Base-by-base conservation (phyloP, 108 stramenopile species). In the Pseudonitzschia pungens region DNA sequence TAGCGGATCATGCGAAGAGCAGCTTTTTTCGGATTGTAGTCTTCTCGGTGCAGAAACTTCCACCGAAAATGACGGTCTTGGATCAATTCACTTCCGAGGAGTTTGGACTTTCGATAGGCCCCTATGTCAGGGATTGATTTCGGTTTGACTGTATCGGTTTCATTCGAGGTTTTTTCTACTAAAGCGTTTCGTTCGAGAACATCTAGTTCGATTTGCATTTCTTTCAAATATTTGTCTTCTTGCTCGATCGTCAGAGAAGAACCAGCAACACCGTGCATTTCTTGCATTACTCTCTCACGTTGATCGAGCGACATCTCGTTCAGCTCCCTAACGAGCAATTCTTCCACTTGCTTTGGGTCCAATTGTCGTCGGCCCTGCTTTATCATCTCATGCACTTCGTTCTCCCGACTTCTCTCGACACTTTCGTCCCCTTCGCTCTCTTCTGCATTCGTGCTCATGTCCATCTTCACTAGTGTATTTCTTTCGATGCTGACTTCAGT, bases 321-420 rank as follows among this genome's bases (percentile, higher is more conserved):
- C 48, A 73, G 36, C 15, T 73, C 72, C 22, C 51, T 62, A 0
- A 50, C 72, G 12, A 73, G 8, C 11, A 73, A 28, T 18, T 2
- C 26, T 0, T 73, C 72, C 2, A 55, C 54, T 26, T 22, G 2
- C 2, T 55, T 10, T 2, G 21, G 45, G 14, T 48, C 18, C 9
- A 48, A 12, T 2, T 48, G 45, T 1, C 18, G 45, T 18, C 1
- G 5, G 45, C 45, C 2, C 10, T 48, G 45, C 18, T 48, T 2
- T 4, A 48, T 14, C 16, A 48, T 14, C 9, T 10, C 14, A 12
- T 12, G 14, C 18, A 10, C 45, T 48, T 18, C 18, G 18, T 48
- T 11, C 42, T 43, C n/a, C n/a, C n/a, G n/a, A n/a, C n/a, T n/a
- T n/a, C n/a, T n/a, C n/a, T n/a, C n/a, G n/a, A n/a, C n/a, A n/a